phyloP scores from a whole-genome alignment of 257 asterid species.

The Solanum verrucosum region DNA sequence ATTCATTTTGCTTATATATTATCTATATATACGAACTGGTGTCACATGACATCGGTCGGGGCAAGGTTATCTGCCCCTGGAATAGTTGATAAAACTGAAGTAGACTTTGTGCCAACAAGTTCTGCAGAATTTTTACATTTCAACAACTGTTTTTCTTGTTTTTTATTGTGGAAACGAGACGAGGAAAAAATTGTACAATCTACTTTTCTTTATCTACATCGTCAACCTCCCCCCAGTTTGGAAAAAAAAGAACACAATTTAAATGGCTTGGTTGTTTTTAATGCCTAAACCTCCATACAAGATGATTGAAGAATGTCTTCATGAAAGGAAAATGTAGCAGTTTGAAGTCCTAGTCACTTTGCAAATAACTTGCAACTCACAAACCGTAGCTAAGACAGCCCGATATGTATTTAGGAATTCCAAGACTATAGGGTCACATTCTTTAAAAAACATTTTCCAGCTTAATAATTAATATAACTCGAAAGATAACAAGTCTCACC shows the following conservation, averaged over 20 bases:
- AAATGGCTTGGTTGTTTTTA: background rate
- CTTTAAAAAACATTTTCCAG: background rate
- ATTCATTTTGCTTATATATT: background rate
- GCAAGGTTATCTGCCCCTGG: background rate
- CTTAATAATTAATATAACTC: background rate
- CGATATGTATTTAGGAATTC: background rate
- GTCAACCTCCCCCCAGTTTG: background rate
- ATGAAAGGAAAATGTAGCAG: background rate
- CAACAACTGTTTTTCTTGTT: background rate
- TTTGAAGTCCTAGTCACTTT: background rate
- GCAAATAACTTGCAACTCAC: background rate
- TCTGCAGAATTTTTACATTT: background rate
- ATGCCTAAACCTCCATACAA: background rate
- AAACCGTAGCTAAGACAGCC: background rate
- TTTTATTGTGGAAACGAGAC: background rate
- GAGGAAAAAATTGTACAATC: background rate
- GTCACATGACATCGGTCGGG: background rate
- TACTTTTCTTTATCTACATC: background rate
- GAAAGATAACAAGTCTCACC: slow-evolving; percentile 24
- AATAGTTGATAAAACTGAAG: background rate
- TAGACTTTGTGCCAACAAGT: background rate
- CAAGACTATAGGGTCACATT: background rate
- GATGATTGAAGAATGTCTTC: background rate
- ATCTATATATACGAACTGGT: background rate
- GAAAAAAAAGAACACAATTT: background rate